These are phyloP conservation scores for Avicennia marina DNA, from an alignment of 257 asterid genomes.

Conservation along the genomic window DNA sequence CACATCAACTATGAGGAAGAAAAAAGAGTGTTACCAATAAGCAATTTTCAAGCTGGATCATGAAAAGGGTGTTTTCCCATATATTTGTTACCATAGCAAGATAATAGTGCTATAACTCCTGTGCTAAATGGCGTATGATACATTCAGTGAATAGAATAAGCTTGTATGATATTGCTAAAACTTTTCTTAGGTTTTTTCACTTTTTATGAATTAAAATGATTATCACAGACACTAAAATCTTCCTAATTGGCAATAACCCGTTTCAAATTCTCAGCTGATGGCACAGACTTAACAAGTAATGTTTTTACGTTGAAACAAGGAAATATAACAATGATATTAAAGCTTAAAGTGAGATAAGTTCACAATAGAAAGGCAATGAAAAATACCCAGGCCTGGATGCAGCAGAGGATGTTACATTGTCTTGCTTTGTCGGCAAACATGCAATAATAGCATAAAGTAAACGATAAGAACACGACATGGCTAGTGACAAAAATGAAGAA, in stretches of 20 bases:
- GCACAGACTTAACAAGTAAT: background rate
- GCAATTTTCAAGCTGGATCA: background rate
- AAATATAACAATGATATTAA: background rate
- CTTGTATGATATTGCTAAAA: background rate
- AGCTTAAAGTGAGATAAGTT: background rate
- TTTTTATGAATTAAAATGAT: background rate
- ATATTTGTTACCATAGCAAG: background rate
- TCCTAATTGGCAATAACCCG: background rate
- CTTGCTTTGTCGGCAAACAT: conserved; percentile 40
- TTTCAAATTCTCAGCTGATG: background rate
- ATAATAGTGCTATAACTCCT: background rate
- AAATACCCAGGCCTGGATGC: conserved; percentile 62
- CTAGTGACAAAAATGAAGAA: background rate
- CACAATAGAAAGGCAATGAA: conserved; percentile 16
- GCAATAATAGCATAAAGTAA: background rate
- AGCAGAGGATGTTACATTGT: conserved; percentile 36
- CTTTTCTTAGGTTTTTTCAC: background rate
- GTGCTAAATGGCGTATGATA: background rate
- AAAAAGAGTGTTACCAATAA: background rate
- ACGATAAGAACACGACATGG: background rate
- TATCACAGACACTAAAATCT: background rate
- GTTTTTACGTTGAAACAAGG: background rate
- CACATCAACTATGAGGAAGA: background rate
- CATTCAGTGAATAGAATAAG: background rate
- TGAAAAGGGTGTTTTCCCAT: background rate